phyloP scores from a whole-genome alignment of 2,329 filamentous ascomycete species.

The Exserohilum turcica region DNA sequence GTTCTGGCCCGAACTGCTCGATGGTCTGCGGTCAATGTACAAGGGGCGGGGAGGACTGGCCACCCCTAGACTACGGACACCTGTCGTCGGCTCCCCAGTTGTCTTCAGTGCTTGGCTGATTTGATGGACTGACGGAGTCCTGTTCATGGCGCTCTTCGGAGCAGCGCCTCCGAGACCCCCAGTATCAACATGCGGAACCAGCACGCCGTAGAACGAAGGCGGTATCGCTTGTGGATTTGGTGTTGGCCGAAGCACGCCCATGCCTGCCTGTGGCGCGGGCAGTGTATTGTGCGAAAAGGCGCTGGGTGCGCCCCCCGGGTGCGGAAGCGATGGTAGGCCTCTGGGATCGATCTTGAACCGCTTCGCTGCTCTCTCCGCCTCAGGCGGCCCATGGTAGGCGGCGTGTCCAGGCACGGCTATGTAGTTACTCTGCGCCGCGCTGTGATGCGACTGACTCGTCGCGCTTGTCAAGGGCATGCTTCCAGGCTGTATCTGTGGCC shows the following conservation, averaged over 20 bases:
- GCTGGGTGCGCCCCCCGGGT: background rate
- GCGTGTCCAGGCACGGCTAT: background rate
- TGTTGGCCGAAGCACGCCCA: background rate
- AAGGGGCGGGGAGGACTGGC: slow-evolving; percentile 16
- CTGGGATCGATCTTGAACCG: slow-evolving; percentile 25
- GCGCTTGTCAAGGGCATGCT: background rate
- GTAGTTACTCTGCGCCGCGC: slow-evolving; percentile 1
- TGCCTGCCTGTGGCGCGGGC: background rate
- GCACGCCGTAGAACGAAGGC: background rate
- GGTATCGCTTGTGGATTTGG: background rate
- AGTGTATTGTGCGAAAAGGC: background rate
- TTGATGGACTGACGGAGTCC: slow-evolving; percentile 24
- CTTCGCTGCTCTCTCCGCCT: slow-evolving; percentile 21
- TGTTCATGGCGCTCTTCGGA: slow-evolving; percentile 1
- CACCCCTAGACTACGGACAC: background rate
- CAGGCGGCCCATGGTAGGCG: background rate
- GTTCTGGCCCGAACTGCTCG: background rate
- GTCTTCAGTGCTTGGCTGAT: slow-evolving; percentile 29
- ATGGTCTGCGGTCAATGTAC: slow-evolving; percentile 11
- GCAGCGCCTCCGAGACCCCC: slow-evolving; percentile 1
- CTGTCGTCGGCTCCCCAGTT: slow-evolving; percentile 6
- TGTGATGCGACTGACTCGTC: background rate
- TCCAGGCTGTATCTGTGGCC: background rate
- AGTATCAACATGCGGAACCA: background rate
- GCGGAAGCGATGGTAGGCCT: background rate